Evolutionary conservation across 441 rosid species (phyloP), one percentile per base, ranked within the genome.

Genomic region (Dalechampia spathulata): DNA sequence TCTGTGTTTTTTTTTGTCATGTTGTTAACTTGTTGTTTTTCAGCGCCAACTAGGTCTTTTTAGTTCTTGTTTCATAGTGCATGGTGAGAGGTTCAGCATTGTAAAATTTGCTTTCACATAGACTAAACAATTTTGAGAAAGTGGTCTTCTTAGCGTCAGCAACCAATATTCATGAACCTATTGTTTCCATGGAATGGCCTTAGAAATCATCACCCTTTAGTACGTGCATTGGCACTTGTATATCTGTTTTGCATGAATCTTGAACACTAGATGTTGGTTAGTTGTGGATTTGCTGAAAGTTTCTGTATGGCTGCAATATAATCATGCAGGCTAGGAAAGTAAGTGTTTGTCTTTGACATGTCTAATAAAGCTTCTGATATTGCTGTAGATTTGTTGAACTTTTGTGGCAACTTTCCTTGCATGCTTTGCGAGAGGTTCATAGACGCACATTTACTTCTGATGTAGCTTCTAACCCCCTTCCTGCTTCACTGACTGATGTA

Each of bases 321-420:
- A 43, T 28, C 21, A 21, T 32, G 16, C 42, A 44, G 34, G 25
- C 5, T 19, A 16, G 46, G 22, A 0, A 41, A 28, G 27, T 26
- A 14, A 47, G 22, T 21, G 17, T 51, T 28, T 50, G 4, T 3
- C 8, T 30, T 30, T 47, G 15, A 12, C 17, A 61, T 54, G 39
- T 46, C 52, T n/a, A 54, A 50, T 37, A 39, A 52, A 57, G 41
- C 40, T 61, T 67, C 28, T 15, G 66, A 30, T 57, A 49, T 62
- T 60, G 51, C 67, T 85, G 69, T 86, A 94, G 99, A 82, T 94
- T 94, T 76, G 95, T 94, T 57, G 99, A 94, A 63, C 95, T 94
- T 57, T 66, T 94, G 48, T 94, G 99, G 99, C 96, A 94, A 75
- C 97, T 94, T 68, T 94, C 99, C 49, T 68, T 94, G 77, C 99